Base-by-base conservation (phyloP, 1,284 basidiomycete species). In the Trametes pubescens region DNA sequence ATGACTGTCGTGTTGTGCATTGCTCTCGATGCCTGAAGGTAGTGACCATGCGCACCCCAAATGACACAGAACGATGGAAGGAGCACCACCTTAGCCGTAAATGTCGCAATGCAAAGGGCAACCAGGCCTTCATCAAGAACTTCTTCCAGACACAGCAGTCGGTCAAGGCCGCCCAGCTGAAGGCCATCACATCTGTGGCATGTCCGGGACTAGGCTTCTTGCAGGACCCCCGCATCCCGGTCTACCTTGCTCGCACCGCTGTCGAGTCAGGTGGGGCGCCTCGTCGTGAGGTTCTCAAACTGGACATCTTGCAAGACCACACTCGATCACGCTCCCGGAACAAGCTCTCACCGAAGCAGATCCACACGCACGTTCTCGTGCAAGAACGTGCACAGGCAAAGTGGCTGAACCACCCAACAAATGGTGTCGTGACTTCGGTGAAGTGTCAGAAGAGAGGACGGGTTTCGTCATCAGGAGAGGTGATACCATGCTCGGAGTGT, bases 11-110 rank as follows among this genome's bases (percentile, higher is more conserved):
- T 1, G 24, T 54, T 4, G 53, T 54, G 3, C 37, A 22, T 38
- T 54, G 53, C 38, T 54, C 53, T 4, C 53, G 24, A 29, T 54
- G 53, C 18, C 53, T 54, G 4, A 54, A 54, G 37, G 22, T 24
- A 21, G 53, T 54, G 16, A 54, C 53, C 2, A 54, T 54, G 53
- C 53, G 53, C 22, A 5, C 38, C 6, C 14, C 10, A 22, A 44
- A 44, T 14, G 24, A 54, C 38, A 54, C 38, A 0, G 38, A 29
- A 13, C 38, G 53, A 37, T 54, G 53, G 53, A 43, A 43, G 10
- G 53, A 54, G 22, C 53, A 54, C 32, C 53, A 38, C 16, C 53
- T 22, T 18, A 32, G 53, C 24, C 11, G 22, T 3, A 37, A 44
- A 6, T 54, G 53, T n/a, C 53, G 38, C 37, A 32, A n/a, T n/a